These are phyloP conservation scores for Cytospora schulzeri DNA, from an alignment of 2,329 filamentous ascomycete species.

Conservation along the genomic window DNA sequence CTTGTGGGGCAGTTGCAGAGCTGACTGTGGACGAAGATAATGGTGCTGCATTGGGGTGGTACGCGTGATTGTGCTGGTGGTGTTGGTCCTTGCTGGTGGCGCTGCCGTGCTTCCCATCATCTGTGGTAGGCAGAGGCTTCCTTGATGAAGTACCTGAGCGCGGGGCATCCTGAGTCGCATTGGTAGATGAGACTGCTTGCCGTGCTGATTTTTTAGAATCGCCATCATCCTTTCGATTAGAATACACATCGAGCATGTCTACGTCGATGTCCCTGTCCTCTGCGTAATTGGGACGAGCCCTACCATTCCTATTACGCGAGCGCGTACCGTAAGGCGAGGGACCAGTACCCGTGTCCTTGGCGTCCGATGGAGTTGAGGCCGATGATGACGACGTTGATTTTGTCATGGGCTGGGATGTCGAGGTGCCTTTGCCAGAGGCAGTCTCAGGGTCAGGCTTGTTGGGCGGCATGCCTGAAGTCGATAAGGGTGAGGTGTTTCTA, in stretches of 20 bases:
- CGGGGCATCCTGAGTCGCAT: slow-evolving; percentile 30
- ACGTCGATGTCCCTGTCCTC: slow-evolving; percentile 90
- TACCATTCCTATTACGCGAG: slow-evolving; percentile 83
- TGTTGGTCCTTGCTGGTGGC: slow-evolving; percentile 40
- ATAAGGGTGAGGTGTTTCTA: slow-evolving; percentile 30
- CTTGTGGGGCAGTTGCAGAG: slow-evolving; percentile 51
- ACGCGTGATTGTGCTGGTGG: slow-evolving; percentile 31
- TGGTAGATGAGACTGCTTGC: slow-evolving; percentile 44
- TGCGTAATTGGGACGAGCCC: slow-evolving; percentile 87
- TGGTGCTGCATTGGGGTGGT: slow-evolving; percentile 32
- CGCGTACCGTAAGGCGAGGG: slow-evolving; percentile 85
- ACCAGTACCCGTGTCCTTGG: slow-evolving; percentile 54
- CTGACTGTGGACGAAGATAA: slow-evolving; percentile 30
- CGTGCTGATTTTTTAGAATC: slow-evolving; percentile 58
- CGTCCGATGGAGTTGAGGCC: slow-evolving; percentile 45
- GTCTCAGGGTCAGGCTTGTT: slow-evolving; percentile 37
- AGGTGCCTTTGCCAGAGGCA: slow-evolving; percentile 29
- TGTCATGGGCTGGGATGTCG: slow-evolving; percentile 48
- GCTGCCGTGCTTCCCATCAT: slow-evolving; percentile 43
- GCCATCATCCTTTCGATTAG: slow-evolving; percentile 54
- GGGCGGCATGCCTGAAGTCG: slow-evolving; percentile 36
- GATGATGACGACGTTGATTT: slow-evolving; percentile 50
- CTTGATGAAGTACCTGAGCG: slow-evolving; percentile 34
- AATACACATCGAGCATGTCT: slow-evolving; percentile 74
- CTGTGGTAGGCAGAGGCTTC: slow-evolving; percentile 36